A percentile compares a stretch with the other conserved stretches of the same genome.
These are phyloP conservation scores for Leishmania braziliensis DNA, from an alignment of 208 protist genomes.

Conservation along the genomic window DNA sequence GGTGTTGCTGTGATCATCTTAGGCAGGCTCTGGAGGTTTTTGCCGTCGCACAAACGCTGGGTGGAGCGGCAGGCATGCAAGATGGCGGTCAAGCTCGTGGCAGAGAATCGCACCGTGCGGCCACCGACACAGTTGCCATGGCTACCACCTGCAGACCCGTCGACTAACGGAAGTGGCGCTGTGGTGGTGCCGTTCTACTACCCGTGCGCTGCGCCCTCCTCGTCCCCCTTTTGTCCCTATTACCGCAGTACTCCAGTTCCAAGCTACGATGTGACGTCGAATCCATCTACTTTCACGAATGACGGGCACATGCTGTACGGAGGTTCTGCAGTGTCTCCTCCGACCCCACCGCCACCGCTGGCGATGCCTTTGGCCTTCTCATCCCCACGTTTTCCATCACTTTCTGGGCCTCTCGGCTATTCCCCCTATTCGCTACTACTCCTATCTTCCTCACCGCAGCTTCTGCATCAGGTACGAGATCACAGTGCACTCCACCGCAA, in stretches of 20 bases:
- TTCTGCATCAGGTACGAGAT: background rate
- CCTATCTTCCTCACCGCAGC: background rate
- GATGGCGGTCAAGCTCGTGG: constrained; percentile 12
- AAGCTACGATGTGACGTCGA: background rate
- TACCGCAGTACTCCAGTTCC: background rate
- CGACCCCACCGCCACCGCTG: background rate
- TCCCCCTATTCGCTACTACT: background rate
- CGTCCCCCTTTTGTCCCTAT: background rate
- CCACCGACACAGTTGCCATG: constrained; percentile 2
- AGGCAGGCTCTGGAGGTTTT: constrained; percentile 51
- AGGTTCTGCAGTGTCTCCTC: background rate
- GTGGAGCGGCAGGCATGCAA: constrained; percentile 15
- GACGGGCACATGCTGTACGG: background rate
- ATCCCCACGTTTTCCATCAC: background rate
- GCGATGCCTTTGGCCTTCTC: background rate
- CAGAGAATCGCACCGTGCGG: background rate
- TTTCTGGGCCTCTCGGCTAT: background rate
- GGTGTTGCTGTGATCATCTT: constrained; percentile 32
- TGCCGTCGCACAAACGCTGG: constrained; percentile 44
- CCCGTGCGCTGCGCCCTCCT: background rate
- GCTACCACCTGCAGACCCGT: background rate
- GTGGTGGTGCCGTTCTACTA: background rate
- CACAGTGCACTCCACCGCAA: background rate
- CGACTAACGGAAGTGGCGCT: background rate
- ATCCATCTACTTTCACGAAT: background rate